Percentiles rank a stretch among this genome's conserved stretches.
Evolutionary conservation across 1,284 basidiomycete species (phyloP).

Genomic region (Xerocomus cyaneibrunnescens): DNA sequence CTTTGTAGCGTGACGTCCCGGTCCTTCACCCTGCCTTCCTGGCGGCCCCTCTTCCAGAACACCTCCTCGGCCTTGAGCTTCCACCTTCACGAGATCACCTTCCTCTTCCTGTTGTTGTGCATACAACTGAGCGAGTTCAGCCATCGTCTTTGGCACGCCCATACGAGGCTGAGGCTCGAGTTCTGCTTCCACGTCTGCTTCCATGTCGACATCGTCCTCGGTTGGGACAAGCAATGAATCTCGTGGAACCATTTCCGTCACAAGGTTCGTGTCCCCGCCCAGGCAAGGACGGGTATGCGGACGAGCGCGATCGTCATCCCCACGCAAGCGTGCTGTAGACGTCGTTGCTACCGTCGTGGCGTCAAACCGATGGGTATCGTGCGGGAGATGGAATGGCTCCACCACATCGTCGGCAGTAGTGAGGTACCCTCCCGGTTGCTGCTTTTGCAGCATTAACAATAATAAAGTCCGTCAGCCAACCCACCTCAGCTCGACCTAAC

Average conservation of each 20-base stretch:
- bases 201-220: constrained; percentile 18
- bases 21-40: constrained; percentile 2
- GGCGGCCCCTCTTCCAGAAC: constrained; percentile 5
- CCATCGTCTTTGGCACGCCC: constrained; percentile 58
- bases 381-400: constrained; percentile 66
- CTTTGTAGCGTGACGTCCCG: constrained; percentile 11
- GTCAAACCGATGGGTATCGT: constrained; percentile 44
- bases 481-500: not conserved
- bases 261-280: not conserved
- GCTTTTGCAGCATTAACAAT: not conserved
- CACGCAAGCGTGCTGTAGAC: not conserved
- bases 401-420: constrained; percentile 73
- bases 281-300: not conserved
- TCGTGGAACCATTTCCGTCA: not conserved
- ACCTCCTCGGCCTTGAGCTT: constrained; percentile 1
- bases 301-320: constrained; percentile 3
- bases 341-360: constrained; percentile 19
- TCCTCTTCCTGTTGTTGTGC: constrained; percentile 17
- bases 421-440: constrained; percentile 60
- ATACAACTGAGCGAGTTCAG: constrained; percentile 57
- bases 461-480: not conserved
- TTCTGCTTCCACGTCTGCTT: constrained; percentile 33
- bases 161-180: constrained; percentile 18
- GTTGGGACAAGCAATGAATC: constrained; percentile 18
- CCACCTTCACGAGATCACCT: constrained; percentile 3